Conservation (phyloP, 2,329 filamentous ascomycete species). For the Fusarium buxicola region DNA sequence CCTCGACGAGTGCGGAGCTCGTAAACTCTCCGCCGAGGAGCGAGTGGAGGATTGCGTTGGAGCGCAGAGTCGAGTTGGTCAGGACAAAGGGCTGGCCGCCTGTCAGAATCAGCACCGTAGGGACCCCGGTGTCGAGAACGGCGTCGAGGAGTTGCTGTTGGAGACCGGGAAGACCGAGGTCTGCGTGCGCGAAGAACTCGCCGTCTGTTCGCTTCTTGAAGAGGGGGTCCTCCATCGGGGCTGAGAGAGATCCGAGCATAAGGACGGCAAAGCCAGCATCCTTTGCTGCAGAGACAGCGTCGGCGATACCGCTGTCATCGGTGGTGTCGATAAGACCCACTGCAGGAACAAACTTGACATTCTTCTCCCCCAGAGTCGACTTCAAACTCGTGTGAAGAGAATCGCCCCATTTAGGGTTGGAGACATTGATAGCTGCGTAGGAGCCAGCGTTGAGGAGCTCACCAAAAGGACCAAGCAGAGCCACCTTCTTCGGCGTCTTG, state of each 20-base stretch:
- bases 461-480: constrained; percentile 44
- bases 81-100: constrained; percentile 50
- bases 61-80: constrained; percentile 42
- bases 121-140: constrained; percentile 47
- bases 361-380: constrained; percentile 24
- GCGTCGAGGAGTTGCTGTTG: constrained; percentile 52
- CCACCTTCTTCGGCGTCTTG: constrained; percentile 54
- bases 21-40: constrained; percentile 74
- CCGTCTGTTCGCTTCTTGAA: constrained; percentile 51
- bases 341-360: constrained; percentile 28
- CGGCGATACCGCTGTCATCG: constrained; percentile 29
- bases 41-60: constrained; percentile 70
- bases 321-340: constrained; percentile 33
- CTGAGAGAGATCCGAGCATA: constrained; percentile 47
- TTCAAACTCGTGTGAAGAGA: constrained; percentile 32
- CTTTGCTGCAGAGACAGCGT: constrained; percentile 45
- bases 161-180: constrained; percentile 48
- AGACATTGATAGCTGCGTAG: constrained; percentile 34
- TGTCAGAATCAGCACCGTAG: constrained; percentile 47
- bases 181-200: constrained; percentile 49
- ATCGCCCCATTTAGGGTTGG: constrained; percentile 30
- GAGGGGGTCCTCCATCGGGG: constrained; percentile 38
- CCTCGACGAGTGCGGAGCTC: constrained; percentile 70
- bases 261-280: constrained; percentile 47
- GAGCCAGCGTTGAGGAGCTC: constrained; percentile 39